phyloP scores from a whole-genome alignment of 495 filamentous ascomycete species.

The Glonium stellatum region DNA sequence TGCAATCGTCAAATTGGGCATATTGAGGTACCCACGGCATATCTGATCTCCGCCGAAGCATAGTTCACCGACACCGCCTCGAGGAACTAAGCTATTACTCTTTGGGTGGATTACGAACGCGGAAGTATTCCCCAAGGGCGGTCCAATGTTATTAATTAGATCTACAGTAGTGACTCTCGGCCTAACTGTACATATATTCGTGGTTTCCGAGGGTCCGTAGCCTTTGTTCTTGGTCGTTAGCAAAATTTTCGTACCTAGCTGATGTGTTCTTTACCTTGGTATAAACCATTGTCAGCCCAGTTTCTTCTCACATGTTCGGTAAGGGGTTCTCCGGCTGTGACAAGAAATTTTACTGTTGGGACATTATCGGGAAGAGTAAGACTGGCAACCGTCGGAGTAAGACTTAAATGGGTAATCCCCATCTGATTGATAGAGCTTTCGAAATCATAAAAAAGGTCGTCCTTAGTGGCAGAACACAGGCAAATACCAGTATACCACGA shows the following conservation, averaged over 20 bases:
- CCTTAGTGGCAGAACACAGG: conserved; percentile 60
- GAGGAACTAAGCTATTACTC: conserved; percentile 42
- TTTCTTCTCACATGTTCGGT: conserved; percentile 55
- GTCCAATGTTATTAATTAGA: conserved; percentile 54
- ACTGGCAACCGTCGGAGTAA: conserved; percentile 72
- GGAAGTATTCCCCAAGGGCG: conserved; percentile 62
- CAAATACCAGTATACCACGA: conserved; percentile 67
- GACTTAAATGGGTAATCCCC: conserved; percentile 62
- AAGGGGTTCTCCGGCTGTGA: conserved; percentile 65
- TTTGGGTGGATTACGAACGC: conserved; percentile 52
- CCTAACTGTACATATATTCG: conserved; percentile 66
- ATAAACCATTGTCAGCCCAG: conserved; percentile 61
- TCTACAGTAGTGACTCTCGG: conserved; percentile 41
- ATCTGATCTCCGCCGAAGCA: conserved; percentile 79
- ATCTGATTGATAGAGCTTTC: conserved; percentile 51
- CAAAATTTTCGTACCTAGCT: background rate
- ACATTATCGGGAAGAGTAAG: conserved; percentile 55
- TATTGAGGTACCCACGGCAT: conserved; percentile 60
- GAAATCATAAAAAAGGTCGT: conserved; percentile 57
- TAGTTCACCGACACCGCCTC: conserved; percentile 69
- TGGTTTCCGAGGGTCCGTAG: conserved; percentile 67
- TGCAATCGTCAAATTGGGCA: conserved; percentile 45
- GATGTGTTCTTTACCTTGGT: conserved; percentile 47
- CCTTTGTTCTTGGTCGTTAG: conserved; percentile 31
- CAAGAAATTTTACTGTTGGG: conserved; percentile 58